Conservation (phyloP, 495 filamentous ascomycete genomes). For the Penicillium atrosanguineum region DNA sequence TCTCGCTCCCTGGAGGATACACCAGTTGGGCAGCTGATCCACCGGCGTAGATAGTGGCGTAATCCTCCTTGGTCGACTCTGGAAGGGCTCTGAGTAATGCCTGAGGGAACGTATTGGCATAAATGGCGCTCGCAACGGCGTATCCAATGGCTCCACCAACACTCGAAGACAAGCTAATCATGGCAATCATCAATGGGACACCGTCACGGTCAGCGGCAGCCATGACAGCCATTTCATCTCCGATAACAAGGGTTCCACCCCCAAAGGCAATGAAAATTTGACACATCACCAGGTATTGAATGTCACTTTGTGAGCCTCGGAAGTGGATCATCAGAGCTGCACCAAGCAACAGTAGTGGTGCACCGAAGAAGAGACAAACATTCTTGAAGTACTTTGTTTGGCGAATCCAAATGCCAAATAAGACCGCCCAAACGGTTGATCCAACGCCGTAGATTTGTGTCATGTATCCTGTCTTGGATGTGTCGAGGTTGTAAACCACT, state of each 20-base stretch:
- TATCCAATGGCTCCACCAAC: constrained; percentile 67
- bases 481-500: constrained; percentile 59
- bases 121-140: constrained; percentile 60
- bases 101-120: constrained; percentile 57
- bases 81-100: constrained; percentile 42
- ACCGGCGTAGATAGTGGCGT: constrained; percentile 32
- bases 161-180: constrained; percentile 58
- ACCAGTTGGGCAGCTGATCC: constrained; percentile 38
- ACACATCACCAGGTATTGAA: constrained; percentile 70
- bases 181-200: constrained; percentile 62
- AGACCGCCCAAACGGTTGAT: constrained; percentile 54
- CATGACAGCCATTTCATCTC: constrained; percentile 67
- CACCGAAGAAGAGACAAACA: constrained; percentile 55
- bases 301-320: constrained; percentile 52
- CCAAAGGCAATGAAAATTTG: constrained; percentile 71
- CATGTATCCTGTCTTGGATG: constrained; percentile 61
- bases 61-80: constrained; percentile 38
- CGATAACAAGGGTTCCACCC: constrained; percentile 59
- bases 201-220: constrained; percentile 55
- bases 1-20: constrained; percentile 49
- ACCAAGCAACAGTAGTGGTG: constrained; percentile 58
- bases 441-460: constrained; percentile 65
- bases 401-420: constrained; percentile 55
- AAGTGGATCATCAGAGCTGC: constrained; percentile 64
- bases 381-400: constrained; percentile 55